Conservation (phyloP, 2,329 filamentous ascomycete genomes). For the Sporothrix pseudoabietina region DNA sequence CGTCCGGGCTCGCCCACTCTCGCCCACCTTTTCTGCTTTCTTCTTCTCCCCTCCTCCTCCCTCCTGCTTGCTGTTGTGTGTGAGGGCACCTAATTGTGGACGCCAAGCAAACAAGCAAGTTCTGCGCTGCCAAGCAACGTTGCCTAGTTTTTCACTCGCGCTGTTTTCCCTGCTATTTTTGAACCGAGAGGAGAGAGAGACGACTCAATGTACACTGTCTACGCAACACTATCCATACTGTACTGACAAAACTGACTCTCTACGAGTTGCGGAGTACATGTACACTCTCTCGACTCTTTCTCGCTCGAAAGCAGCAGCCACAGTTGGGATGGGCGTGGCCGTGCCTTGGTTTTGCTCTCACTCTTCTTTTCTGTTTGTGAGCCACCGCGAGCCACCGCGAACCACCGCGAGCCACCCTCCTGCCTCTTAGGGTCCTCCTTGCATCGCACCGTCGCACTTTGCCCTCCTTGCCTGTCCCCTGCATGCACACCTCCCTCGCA, state of each 20-base stretch:
- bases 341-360: constrained; percentile 10
- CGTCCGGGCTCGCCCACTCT: not conserved
- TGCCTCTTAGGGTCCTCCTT: not conserved
- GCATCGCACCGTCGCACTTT: not conserved
- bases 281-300: not conserved
- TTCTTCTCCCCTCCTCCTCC: not conserved
- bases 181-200: not conserved
- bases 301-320: constrained; percentile 8
- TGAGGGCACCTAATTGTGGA: not conserved
- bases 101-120: constrained; percentile 17
- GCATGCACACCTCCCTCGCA: not conserved
- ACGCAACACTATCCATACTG: not conserved
- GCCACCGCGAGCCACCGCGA: not conserved
- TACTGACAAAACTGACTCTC: not conserved
- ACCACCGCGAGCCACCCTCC: not conserved
- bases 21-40: not conserved
- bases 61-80: not conserved
- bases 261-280: no score
- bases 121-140: constrained; percentile 11
- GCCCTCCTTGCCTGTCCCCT: not conserved
- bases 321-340: constrained; percentile 21
- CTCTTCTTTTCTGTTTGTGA: not conserved
- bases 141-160: not conserved
- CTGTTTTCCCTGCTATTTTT: constrained; percentile 1
- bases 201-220: not conserved